Evolutionary conservation across 2,329 filamentous ascomycete species (phyloP), one percentile per base, ranked within the genome.

Genomic region (Triangularia verruculosa): DNA sequence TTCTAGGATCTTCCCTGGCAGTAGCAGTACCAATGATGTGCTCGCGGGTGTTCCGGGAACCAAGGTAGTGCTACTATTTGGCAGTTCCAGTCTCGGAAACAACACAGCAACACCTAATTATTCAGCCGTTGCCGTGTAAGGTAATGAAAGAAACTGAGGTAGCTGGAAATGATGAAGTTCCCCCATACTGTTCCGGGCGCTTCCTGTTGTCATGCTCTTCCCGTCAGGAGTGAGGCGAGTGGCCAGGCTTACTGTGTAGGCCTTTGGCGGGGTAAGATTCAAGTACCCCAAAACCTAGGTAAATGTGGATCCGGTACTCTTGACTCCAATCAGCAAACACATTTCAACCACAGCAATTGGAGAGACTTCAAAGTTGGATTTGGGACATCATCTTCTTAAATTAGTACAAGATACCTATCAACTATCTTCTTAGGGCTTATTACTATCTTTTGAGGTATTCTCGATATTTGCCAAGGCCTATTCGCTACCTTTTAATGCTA

Each of bases 21-120:
- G 63, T 61, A 32, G 20, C 25, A 52, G 56, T 61, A 58, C 61
- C 62, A 57, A 51, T 57, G 61, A 25, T 3, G 56, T 64, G 57
- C 61, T 58, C 61, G 63, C 64, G 54, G 64, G 56, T 43, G 54
- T 65, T 62, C 58, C 65, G 54, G 15, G 61, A 63, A 61, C 58
- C 63, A 65, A 64, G 60, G 61, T 61, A 62, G 28, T 59, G 32
- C 62, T 61, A 61, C 60, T n/a, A 20, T 47, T 47, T 47, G 39
- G 39, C n/a, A 47, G 39, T 9, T 47, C 20, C 39, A 47, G 39
- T 47, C 39, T 47, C n/a, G 11, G 1, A 47, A 47, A 47, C 39
- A 47, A 47, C n/a, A 47, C 39, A 47, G 20, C 39, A 47, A 47
- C 9, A 17, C 39, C n/a, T 8, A 28, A 4, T 9, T 9, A 47